phyloP scores from a whole-genome alignment of 1,284 basidiomycete genomes.

The Tilletia caries region DNA sequence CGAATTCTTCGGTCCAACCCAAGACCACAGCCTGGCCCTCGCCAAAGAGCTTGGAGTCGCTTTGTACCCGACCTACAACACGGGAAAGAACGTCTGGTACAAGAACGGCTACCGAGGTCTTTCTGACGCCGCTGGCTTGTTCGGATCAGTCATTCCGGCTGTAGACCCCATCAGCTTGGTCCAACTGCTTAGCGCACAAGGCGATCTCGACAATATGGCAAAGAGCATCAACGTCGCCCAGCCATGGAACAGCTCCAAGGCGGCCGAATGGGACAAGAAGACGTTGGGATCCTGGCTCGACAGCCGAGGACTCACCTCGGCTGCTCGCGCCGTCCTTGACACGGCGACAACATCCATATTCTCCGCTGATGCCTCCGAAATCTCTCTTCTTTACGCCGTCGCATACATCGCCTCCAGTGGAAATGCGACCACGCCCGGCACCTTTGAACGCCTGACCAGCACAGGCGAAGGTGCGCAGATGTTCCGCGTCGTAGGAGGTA shows the following conservation, averaged over 20 bases:
- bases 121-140: not conserved
- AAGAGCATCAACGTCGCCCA: not conserved
- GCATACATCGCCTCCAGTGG: not conserved
- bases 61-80: not conserved
- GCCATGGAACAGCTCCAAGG: slow-evolving; percentile 8
- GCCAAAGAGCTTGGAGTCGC: not conserved
- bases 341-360: not conserved
- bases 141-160: not conserved
- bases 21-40: not conserved
- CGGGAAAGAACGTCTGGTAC: slow-evolving; percentile 3
- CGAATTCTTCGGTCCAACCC: slow-evolving; percentile 6
- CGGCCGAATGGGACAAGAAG: not conserved
- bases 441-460: not conserved
- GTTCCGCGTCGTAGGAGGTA: not conserved
- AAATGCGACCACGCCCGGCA: not conserved
- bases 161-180: not conserved
- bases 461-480: not conserved
- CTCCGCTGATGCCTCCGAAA: not conserved
- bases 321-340: not conserved
- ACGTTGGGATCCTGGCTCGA: slow-evolving; percentile 6
- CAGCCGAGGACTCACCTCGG: not conserved
- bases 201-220: not conserved
- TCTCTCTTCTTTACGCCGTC: not conserved
- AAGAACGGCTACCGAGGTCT: not conserved
- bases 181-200: not conserved